Conservation (phyloP, 768 basidiomycete genomes). For the Tylopilus intermedius region DNA sequence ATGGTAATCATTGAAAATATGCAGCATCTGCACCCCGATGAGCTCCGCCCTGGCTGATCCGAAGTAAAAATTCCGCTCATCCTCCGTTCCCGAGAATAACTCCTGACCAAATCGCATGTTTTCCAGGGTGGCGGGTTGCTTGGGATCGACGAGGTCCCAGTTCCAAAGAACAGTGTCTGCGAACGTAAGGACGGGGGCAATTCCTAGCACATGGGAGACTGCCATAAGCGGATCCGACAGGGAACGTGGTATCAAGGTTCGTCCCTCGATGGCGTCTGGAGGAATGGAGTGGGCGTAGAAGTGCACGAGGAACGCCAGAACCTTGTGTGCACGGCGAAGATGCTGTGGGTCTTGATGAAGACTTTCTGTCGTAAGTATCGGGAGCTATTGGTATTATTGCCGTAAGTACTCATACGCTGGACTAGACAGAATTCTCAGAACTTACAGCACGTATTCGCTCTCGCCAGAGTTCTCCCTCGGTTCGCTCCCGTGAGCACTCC, state of each 20-base stretch:
- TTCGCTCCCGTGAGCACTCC: constrained; percentile 43
- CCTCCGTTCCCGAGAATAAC: constrained; percentile 78
- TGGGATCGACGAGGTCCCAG: constrained; percentile 57
- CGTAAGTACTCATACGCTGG: constrained; percentile 11
- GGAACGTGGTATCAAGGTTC: constrained; percentile 64
- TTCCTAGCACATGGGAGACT: constrained; percentile 70
- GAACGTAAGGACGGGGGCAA: constrained; percentile 94
- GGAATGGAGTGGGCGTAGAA: constrained; percentile 86
- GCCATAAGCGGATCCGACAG: constrained; percentile 73
- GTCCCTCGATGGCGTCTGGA: constrained; percentile 30
- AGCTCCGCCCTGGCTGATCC: constrained; percentile 82
- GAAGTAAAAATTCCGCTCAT: constrained; percentile 83
- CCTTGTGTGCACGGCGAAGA: constrained; percentile 82
- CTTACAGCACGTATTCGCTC: constrained; percentile 57
- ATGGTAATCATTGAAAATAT: constrained; percentile 82
- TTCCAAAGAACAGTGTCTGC: constrained; percentile 98
- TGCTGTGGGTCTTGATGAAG: constrained; percentile 53
- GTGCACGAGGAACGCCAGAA: constrained; percentile 84
- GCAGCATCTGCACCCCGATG: constrained; percentile 79
- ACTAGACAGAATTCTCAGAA: constrained; percentile 8
- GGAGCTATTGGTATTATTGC: constrained; percentile 48
- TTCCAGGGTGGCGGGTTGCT: constrained; percentile 53
- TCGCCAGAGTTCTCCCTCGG: constrained; percentile 67
- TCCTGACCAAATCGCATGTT: constrained; percentile 69
- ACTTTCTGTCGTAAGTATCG: constrained; percentile 52